phyloP scores from a whole-genome alignment of 2,329 filamentous ascomycete genomes.

The Blastomyces silverae region DNA sequence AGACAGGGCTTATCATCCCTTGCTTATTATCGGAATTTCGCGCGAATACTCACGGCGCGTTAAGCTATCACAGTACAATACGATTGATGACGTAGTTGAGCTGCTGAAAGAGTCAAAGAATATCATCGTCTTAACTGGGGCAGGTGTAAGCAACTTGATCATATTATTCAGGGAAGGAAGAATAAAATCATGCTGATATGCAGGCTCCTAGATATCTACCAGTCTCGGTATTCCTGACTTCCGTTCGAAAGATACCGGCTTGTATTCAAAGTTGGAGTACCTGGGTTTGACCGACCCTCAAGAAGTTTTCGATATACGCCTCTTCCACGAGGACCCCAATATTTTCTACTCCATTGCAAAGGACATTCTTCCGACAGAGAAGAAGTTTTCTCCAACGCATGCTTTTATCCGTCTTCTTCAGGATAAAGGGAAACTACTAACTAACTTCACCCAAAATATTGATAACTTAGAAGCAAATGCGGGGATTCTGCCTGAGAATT shows the following conservation, averaged over 20 bases:
- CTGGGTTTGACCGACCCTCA: slow-evolving; percentile 77
- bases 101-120: slow-evolving; percentile 69
- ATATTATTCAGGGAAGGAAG: background rate
- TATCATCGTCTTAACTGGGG: slow-evolving; percentile 89
- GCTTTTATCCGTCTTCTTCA: slow-evolving; percentile 87
- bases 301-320: slow-evolving; percentile 85
- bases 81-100: slow-evolving; percentile 75
- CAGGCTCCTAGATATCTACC: slow-evolving; percentile 63
- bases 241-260: slow-evolving; percentile 82
- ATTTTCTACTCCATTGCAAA: slow-evolving; percentile 90
- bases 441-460: slow-evolving; percentile 98
- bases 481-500: slow-evolving; percentile 70
- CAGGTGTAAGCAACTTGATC: slow-evolving; percentile 51
- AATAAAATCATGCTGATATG: slow-evolving; percentile 14
- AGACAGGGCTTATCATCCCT: slow-evolving; percentile 68
- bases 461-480: slow-evolving; percentile 89
- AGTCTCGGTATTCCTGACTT: slow-evolving; percentile 97
- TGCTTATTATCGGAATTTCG: slow-evolving; percentile 70
- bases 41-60: slow-evolving; percentile 74
- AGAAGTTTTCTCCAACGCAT: slow-evolving; percentile 84
- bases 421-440: slow-evolving; percentile 79
- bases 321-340: slow-evolving; percentile 77
- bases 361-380: slow-evolving; percentile 75
- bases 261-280: slow-evolving; percentile 77
- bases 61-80: slow-evolving; percentile 74